Base-by-base conservation (phyloP, 2,329 filamentous ascomycete species). In the Chaetomium strumarium region DNA sequence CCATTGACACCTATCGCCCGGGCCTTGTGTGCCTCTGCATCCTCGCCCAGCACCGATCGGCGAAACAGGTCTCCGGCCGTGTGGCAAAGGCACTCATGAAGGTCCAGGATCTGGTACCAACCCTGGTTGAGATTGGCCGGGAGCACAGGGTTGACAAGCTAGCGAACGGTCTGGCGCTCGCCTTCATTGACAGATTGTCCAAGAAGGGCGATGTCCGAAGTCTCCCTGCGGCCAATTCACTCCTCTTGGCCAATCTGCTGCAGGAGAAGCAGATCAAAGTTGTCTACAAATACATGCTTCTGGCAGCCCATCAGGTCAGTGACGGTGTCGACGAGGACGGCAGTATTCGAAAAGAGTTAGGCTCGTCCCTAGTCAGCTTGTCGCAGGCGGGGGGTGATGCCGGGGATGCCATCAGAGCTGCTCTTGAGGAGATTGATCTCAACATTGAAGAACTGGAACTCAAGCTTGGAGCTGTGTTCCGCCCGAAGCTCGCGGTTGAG, bases 21-120 rank as follows among this genome's bases (percentile, higher is more conserved):
- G 90, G 85, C 11, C 75, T 96, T 1, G 83, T 89, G 12, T 95
- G 88, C 64, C 71, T 97, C 49, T 84, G 88, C 4, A 83, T 95
- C 17, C 74, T 97, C 39, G 86, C 89, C 1, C 88, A 95, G 65
- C 85, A 90, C 67, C 84, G 88, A 64, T 83, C 83, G 3, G 79
- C 83, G 4, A 80, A 83, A 55, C 80, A 81, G 56, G 76, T 95
- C 52, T 85, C 88, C 1, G 79, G 77, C 62, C 80, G 81, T 55
- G 83, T 92, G 4, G 78, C 85, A 30, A 89, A 83, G 66, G 80
- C 81, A 10, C 68, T 93, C 5, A 71, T 89, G 55, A 84, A 81
- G 56, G 70, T 87, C 17, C 73, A 79, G 0, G 74, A 82, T 43
- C 71, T 90, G 24, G 72, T 79, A n/a, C 69, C 70, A 37, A 75